Conservation (phyloP, 1,284 basidiomycete species). For the Mycosarcoma maydis region DNA sequence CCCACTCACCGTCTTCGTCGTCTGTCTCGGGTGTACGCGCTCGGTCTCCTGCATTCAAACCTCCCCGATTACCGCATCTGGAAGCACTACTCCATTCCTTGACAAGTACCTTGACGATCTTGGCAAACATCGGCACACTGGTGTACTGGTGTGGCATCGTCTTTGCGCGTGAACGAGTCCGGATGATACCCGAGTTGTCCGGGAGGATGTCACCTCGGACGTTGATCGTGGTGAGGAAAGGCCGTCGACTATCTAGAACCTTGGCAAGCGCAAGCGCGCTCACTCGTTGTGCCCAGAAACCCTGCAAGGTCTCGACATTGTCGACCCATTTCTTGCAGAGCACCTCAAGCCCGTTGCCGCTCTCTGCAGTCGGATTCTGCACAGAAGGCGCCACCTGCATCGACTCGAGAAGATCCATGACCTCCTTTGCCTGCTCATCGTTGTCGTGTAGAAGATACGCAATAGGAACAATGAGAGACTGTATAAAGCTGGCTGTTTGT, state of each 20-base stretch:
- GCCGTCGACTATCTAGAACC: constrained; percentile 76
- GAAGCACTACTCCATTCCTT: constrained; percentile 76
- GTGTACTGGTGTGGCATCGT: constrained; percentile 76
- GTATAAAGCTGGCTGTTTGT: constrained; percentile 83
- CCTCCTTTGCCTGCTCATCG: constrained; percentile 68
- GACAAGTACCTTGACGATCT: constrained; percentile 87
- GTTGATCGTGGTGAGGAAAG: constrained; percentile 74
- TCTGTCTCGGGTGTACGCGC: constrained; percentile 51
- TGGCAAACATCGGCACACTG: constrained; percentile 84
- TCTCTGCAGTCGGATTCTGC: constrained; percentile 1
- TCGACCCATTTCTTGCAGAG: constrained; percentile 91
- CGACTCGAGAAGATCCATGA: constrained; percentile 69
- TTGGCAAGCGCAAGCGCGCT: constrained; percentile 81
- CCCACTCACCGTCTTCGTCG: constrained; percentile 57
- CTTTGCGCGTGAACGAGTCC: constrained; percentile 91
- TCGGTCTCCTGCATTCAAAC: constrained; percentile 16
- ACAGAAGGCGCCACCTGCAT: constrained; percentile 21
- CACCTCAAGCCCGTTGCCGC: constrained; percentile 77
- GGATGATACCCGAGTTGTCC: constrained; percentile 73
- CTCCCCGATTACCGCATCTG: constrained; percentile 43
- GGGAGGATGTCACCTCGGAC: constrained; percentile 92
- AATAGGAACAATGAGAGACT: constrained; percentile 86
- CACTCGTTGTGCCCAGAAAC: constrained; percentile 75
- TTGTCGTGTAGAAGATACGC: constrained; percentile 89
- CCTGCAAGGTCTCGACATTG: constrained; percentile 90